Percentiles rank a stretch among this genome's conserved stretches.
phyloP scores from a whole-genome alignment of 1,284 basidiomycete species.

The Ustilago bromivora region DNA sequence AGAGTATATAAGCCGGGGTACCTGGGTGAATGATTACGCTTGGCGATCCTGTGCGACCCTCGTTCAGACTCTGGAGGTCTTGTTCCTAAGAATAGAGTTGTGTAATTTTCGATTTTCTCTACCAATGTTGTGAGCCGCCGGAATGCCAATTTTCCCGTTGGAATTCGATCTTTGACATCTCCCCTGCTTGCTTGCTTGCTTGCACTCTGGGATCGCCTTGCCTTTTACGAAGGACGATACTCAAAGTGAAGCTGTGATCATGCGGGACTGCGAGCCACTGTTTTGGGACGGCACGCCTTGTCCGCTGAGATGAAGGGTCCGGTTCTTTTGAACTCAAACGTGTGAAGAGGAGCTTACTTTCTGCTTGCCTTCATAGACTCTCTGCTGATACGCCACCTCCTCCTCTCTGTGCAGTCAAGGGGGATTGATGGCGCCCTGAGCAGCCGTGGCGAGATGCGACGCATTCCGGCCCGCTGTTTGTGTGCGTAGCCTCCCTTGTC shows the following conservation, averaged over 20 bases:
- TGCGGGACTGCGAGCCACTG: too few relatives aligned
- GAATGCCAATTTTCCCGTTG: not conserved
- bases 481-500: not conserved
- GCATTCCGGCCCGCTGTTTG: too few relatives aligned
- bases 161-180: conserved; percentile 1
- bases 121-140: not conserved
- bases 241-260: too few relatives aligned
- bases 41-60: not conserved
- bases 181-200: not conserved
- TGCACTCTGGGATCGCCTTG: not conserved
- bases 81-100: conserved; percentile 1
- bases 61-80: not conserved
- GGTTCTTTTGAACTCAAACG: not conserved
- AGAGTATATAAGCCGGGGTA: not conserved
- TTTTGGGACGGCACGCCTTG: not conserved
- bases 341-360: not conserved
- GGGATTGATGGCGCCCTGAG: not conserved
- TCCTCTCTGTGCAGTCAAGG: not conserved
- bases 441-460: not conserved
- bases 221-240: too few relatives aligned
- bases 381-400: not conserved
- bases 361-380: not conserved
- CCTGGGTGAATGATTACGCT: not conserved
- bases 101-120: not conserved
- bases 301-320: not conserved